Evolutionary conservation across 164 flowering plant genomes (phyloP), one percentile per base, ranked within the genome.

Genomic region (Cinnamomum micranthum): DNA sequence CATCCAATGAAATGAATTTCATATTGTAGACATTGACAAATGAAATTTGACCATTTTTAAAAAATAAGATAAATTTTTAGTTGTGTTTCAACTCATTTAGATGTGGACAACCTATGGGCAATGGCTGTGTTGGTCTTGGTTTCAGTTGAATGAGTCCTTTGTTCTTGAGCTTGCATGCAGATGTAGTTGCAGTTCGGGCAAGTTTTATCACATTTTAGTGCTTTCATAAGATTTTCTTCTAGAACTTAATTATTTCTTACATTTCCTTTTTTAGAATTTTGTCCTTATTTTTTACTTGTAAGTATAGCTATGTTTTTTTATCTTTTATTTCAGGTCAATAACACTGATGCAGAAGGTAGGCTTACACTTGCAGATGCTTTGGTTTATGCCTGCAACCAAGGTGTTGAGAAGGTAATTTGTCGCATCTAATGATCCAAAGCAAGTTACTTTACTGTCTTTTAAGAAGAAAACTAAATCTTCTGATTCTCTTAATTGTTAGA

Each of bases 301-400:
- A 17, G 2, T 67, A 17, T 33, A 20, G 47, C 3, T 27, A 25
- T 24, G 28, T 17, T 15, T 35, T n/a, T 67, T 67, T 31, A 67
- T 71, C 10, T 33, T n/a, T 47, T 72, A 25, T 66, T 81, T 79
- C 82, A 94, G 97, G 97, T 95, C 64, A 95, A 91, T 77, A 95
- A 95, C 80, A 93, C 98, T 27, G 98, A 95, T 87, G 98, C 98
- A n/a, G 98, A 95, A 84, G 98, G 98, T 58, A 86, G 98, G 75
- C 95, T 95, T 74, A 93, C 99, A 69, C 97, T 95, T 69, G 99
- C 99, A 23, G 99, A 95, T 91, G 99, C 99, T 82, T 82, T 95
- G 85, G 88, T 95, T 23, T 95, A 95, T 85, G 87, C 97, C 72
- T 95, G 99, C 83, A 93, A 91, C 82, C 99, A 90, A 86, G 98